These are phyloP conservation scores for Solanum gracilifrons DNA, from an alignment of 257 asterid species.

Conservation along the genomic window DNA sequence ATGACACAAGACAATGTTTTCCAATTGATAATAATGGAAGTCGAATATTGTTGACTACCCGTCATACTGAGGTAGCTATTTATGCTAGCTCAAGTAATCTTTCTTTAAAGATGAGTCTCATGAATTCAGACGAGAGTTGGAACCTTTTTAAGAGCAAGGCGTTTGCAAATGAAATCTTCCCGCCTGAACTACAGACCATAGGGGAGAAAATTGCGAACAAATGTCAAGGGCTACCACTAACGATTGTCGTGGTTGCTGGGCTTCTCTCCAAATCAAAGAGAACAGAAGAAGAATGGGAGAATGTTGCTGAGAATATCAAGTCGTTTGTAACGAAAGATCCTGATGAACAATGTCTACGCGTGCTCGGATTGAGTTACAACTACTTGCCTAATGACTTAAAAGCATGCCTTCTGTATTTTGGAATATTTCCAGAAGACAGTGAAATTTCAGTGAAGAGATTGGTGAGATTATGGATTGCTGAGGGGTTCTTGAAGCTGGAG, in stretches of 20 bases:
- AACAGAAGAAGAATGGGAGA: not conserved
- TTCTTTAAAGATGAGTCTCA: not conserved
- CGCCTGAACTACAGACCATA: not conserved
- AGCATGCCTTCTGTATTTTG: not conserved
- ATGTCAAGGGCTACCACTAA: slow-evolving; percentile 4
- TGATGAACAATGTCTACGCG: not conserved
- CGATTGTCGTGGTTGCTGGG: not conserved
- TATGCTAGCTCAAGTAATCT: not conserved
- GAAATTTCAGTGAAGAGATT: not conserved
- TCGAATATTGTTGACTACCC: slow-evolving; percentile 1
- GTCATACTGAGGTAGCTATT: not conserved
- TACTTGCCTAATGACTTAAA: slow-evolving; percentile 3
- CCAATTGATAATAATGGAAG: slow-evolving; percentile 1
- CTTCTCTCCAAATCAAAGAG: not conserved
- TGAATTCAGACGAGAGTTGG: slow-evolving; percentile 4
- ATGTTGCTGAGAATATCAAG: not conserved
- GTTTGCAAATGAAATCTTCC: not conserved
- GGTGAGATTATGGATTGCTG: not conserved
- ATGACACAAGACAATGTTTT: not conserved
- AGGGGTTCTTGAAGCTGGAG: slow-evolving; percentile 1
- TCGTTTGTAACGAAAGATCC: not conserved
- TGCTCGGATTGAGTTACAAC: not conserved
- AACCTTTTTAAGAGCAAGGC: not conserved
- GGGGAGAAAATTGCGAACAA: not conserved
- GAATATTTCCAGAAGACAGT: not conserved